Evolutionary conservation across 257 asterid species (phyloP).

Genomic region (Gentiana straminea): DNA sequence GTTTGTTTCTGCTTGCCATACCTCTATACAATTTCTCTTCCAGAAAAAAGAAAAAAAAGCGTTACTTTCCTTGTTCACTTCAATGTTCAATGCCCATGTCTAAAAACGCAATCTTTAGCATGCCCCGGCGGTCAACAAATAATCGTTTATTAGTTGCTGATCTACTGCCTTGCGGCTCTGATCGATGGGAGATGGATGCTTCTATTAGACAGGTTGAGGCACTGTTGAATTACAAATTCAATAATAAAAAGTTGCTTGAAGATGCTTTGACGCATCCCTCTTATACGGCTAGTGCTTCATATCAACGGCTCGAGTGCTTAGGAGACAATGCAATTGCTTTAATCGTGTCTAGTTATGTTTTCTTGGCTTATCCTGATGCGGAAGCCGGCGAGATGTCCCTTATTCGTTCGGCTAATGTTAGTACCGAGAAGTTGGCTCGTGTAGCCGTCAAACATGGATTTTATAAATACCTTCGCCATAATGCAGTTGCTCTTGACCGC

Average conservation of each 20-base stretch:
- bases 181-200: slow-evolving; percentile 23
- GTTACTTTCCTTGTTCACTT: too few species aligned
- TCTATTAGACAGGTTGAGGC: slow-evolving; percentile 44
- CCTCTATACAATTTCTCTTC: too few species aligned
- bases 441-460: slow-evolving; percentile 56
- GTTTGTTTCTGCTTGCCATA: too few species aligned
- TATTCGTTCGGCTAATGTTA: slow-evolving; percentile 58
- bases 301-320: slow-evolving; percentile 79
- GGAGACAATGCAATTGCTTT: slow-evolving; percentile 67
- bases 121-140: too few species aligned
- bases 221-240: slow-evolving; percentile 34
- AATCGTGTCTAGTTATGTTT: slow-evolving; percentile 41
- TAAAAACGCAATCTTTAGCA: too few species aligned
- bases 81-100: too few species aligned
- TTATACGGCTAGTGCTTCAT: slow-evolving; percentile 40
- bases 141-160: too few species aligned
- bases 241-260: slow-evolving; percentile 39
- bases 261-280: slow-evolving; percentile 81
- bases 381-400: slow-evolving; percentile 66
- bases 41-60: too few species aligned
- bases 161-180: too few species aligned
- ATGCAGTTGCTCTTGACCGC: slow-evolving; percentile 31
- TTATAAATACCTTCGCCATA: slow-evolving; percentile 53
- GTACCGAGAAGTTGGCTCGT: slow-evolving; percentile 87
- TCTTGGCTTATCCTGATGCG: slow-evolving; percentile 34